Evolutionary conservation across 2,329 filamentous ascomycete species (phyloP).

Genomic region (Achaetomium macrosporum): DNA sequence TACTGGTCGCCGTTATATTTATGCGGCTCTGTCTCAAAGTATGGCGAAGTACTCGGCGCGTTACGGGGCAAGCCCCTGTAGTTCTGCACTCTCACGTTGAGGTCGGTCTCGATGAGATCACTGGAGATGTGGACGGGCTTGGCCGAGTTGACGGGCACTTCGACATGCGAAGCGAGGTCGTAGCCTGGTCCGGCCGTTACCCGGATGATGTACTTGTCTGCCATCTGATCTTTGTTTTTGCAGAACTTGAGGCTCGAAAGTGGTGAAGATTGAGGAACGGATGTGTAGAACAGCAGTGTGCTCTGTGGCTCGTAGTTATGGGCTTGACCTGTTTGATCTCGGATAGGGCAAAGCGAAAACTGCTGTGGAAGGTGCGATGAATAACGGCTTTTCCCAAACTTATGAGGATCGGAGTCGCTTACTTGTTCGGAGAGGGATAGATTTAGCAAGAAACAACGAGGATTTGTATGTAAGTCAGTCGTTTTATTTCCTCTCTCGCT

Average conservation of each 20-base stretch:
- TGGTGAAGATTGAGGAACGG: not conserved
- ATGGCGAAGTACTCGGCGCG: constrained; percentile 65
- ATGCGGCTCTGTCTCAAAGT: constrained; percentile 70
- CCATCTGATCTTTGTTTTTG: constrained; percentile 38
- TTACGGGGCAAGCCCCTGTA: constrained; percentile 63
- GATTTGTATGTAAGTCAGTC: too few species aligned
- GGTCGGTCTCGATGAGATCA: constrained; percentile 56
- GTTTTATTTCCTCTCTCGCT: not conserved
- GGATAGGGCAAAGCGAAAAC: too few species aligned
- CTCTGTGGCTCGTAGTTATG: not conserved
- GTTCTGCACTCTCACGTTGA: constrained; percentile 68
- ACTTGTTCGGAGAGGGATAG: too few species aligned
- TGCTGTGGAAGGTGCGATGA: too few species aligned
- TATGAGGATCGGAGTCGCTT: too few species aligned
- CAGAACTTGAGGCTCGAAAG: not conserved
- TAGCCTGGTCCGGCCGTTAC: constrained; percentile 79
- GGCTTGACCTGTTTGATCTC: too few species aligned
- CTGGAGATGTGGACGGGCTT: constrained; percentile 58
- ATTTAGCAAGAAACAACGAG: too few species aligned
- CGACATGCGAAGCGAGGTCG: constrained; percentile 62
- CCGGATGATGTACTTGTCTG: constrained; percentile 69
- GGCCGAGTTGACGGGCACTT: constrained; percentile 69
- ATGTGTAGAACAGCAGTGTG: not conserved
- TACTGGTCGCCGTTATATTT: constrained; percentile 68
- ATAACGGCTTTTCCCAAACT: too few species aligned